Evolutionary conservation across 805 yeast species (phyloP).

Genomic region (Kuraishia hungarica): DNA sequence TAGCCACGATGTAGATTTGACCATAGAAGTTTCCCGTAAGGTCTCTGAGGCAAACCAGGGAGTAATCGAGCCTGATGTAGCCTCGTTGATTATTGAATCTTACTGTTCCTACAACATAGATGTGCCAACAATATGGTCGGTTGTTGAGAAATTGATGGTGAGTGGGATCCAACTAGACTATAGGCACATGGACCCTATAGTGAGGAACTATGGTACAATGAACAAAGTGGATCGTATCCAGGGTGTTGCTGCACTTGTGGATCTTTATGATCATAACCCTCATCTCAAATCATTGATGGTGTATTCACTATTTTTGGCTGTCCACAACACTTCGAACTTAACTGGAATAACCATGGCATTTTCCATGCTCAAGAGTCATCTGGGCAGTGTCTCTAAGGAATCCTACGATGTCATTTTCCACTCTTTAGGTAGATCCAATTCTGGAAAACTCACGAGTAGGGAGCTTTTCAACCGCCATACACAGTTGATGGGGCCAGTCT

Average conservation of each 20-base stretch:
- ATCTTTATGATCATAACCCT: neutral
- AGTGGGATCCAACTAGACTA: neutral
- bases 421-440: slow-evolving; percentile 7
- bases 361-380: neutral
- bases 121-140: neutral
- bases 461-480: slow-evolving; percentile 7
- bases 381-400: slow-evolving; percentile 4
- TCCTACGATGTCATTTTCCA: slow-evolving; percentile 13
- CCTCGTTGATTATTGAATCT: neutral
- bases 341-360: neutral
- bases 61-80: neutral
- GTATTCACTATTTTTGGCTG: neutral
- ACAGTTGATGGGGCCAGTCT: slow-evolving; percentile 4
- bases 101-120: neutral
- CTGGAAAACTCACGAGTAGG: slow-evolving; percentile 13
- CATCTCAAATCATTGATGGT: neutral
- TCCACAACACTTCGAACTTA: neutral
- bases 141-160: neutral
- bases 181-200: neutral
- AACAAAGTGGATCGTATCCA: neutral
- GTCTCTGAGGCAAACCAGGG: neutral
- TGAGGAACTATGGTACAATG: neutral
- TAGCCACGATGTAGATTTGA: neutral
- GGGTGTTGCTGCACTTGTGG: neutral
- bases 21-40: neutral